A percentile compares a stretch with the other conserved stretches of the same genome.
Evolutionary conservation across 1,284 basidiomycete species (phyloP).

Genomic region (Veloporphyrellus conicus): DNA sequence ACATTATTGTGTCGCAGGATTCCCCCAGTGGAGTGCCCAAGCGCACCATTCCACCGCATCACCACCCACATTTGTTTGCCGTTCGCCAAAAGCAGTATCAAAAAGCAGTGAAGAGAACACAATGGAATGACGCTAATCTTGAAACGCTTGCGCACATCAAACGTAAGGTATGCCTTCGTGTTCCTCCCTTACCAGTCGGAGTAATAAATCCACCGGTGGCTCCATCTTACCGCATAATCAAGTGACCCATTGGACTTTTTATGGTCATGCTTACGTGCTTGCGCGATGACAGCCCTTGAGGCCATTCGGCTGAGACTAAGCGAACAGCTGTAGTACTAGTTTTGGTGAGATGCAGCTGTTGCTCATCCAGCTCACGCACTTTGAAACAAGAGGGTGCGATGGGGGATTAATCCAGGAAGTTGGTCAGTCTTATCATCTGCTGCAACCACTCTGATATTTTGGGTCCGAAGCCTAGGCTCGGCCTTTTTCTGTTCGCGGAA

Average conservation of each 20-base stretch:
- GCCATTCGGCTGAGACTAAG: not conserved
- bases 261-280: not conserved
- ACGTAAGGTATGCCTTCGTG: conserved; percentile 1
- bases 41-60: no score
- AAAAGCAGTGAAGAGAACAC: conserved; percentile 1
- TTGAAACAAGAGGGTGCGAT: no score
- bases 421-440: not conserved
- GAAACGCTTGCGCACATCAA: not conserved
- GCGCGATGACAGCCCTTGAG: not conserved
- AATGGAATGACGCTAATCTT: not conserved
- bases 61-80: no score
- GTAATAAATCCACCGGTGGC: no score
- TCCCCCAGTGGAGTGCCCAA: no score
- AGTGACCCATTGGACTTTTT: not conserved
- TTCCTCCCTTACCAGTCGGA: not conserved
- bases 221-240: not conserved
- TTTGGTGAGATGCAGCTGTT: not conserved
- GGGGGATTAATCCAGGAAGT: not conserved
- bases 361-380: not conserved
- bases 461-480: not conserved
- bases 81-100: not conserved
- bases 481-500: not conserved
- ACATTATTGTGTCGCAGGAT: no score
- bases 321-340: not conserved
- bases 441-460: not conserved